Evolutionary conservation across 106 monocot genomes (phyloP), one percentile per base, ranked within the genome.

Genomic region (Dioscorea alata): DNA sequence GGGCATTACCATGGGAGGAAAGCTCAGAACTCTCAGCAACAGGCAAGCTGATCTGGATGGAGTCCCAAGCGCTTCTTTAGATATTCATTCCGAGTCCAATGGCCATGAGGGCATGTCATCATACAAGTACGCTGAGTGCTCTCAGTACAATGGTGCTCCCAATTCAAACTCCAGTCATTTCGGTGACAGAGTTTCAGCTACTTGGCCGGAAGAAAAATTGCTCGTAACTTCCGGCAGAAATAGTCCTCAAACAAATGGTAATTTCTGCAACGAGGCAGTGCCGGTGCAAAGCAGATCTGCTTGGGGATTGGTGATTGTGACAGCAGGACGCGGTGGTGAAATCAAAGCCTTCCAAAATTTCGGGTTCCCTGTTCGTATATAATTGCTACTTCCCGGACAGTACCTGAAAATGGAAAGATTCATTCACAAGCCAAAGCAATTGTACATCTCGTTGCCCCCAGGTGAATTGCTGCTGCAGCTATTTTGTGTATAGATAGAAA

Each of bases 241-340:
- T 34, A 61, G 76, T 33, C 69, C 69, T 63, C 69, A 76, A 50
- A 63, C 31, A 61, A 70, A 63, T 48, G 64, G 66, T 14, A 76
- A 77, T 12, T 54, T 59, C 23, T 57, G 8, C 23, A 63, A 42
- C 17, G 65, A 52, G 6, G 69, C 69, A 13, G 13, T 63, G 48
- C 72, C 68, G 23, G 21, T 72, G 42, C 76, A 68, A 19, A 64
- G 68, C 50, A 77, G 59, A 66, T 74, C 78, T 13, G 79, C 79
- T 13, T 84, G 83, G 83, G 83, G 83, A 10, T 64, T 84, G 75
- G 75, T 73, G 50, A 84, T 84, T 72, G 75, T 84, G 16, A 68
- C 83, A 5, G 83, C 79, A 6, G 68, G 79, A 14, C 61, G 83
- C 35, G 75, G 83, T 33, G 83, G 83, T 23, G 71, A 73, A 32